Evolutionary conservation across 2,329 filamentous ascomycete genomes (phyloP), one percentile per base, ranked within the genome.

Genomic region (Xylaria sp.): DNA sequence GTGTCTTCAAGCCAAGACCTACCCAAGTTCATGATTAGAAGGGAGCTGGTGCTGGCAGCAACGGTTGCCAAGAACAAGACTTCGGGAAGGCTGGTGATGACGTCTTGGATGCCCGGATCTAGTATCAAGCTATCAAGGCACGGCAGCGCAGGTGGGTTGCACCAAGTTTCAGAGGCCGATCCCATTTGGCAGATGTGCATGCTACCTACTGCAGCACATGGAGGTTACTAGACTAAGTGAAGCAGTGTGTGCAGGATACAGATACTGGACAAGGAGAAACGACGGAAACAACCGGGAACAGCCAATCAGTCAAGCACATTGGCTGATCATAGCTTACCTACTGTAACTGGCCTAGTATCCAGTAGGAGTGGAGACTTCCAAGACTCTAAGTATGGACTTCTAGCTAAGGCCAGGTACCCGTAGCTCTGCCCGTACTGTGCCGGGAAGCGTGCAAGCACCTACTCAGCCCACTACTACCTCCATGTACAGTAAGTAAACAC

Each of bases 31-130:
- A 31, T 31, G 28, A 40, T 40, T 4, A 15, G 37, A n/a, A n/a
- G 12, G 3, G 12, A 15, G 12, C 28, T 8, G 21, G 42, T 49
- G 42, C 49, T 35, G 12, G 49, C 19, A 43, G 53, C 42, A 37
- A 62, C 47, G 50, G 25, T 38, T 55, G 55, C 60, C 58, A 59
- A 55, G 38, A 38, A 8, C 5, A 63, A 33, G 21, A 19, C 40
- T 46, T 40, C 31, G 45, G 56, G 38, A 42, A 15, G 49, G 45
- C 61, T 58, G 45, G 28, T 43, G 38, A 65, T 65, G 63, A 65
- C 63, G 63, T 65, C 57, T 65, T 52, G 23, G 12, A 35, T 21
- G 43, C 28, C 63, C 45, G 19, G 23, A 53, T 60, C n/a, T 38
- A 60, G 60, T 53, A 63, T 63, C 25, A 8, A 53, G 61, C 47